These are phyloP conservation scores for Aureobasidium mangrovei DNA, from an alignment of 2,329 filamentous ascomycete species.

Conservation along the genomic window DNA sequence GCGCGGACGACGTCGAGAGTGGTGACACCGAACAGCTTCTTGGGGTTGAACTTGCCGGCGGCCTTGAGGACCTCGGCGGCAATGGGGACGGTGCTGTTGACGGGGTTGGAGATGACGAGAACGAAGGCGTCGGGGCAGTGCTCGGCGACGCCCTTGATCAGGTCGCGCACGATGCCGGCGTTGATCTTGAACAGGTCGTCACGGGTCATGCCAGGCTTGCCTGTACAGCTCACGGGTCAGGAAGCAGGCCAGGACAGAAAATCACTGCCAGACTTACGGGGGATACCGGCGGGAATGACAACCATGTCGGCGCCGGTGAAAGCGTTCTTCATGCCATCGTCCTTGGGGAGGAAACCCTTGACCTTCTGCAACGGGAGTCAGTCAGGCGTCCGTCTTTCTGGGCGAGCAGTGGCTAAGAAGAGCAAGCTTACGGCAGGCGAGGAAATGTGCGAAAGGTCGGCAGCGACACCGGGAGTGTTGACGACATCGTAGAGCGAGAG, in stretches of 20 bases:
- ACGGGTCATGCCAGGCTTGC: conserved; percentile 98
- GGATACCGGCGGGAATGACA: conserved; percentile 95
- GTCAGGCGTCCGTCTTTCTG: conserved; percentile 1
- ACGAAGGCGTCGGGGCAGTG: conserved; percentile 87
- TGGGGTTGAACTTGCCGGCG: conserved; percentile 85
- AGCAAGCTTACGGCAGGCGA: conserved; percentile 59
- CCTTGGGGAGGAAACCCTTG: conserved; percentile 76
- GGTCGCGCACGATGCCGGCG: conserved; percentile 89
- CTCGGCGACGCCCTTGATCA: conserved; percentile 81
- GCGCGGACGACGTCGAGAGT: conserved; percentile 97
- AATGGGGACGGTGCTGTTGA: conserved; percentile 98
- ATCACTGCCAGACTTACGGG: conserved; percentile 49
- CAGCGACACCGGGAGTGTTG: conserved; percentile 92
- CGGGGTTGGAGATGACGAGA: conserved; percentile 97
- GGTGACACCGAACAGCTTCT: conserved; percentile 96
- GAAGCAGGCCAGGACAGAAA: not conserved
- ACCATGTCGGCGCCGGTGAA: conserved; percentile 92
- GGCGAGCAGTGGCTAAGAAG: not conserved
- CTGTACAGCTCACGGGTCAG: conserved; percentile 39
- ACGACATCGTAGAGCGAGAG: conserved; percentile 98
- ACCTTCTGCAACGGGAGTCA: conserved; percentile 53
- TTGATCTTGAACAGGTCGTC: conserved; percentile 99
- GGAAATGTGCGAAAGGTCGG: conserved; percentile 96
- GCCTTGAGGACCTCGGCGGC: conserved; percentile 93
- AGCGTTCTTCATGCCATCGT: conserved; percentile 74